Conservation (phyloP, 176 grass and related monocot species). For the Lolium perenne region DNA sequence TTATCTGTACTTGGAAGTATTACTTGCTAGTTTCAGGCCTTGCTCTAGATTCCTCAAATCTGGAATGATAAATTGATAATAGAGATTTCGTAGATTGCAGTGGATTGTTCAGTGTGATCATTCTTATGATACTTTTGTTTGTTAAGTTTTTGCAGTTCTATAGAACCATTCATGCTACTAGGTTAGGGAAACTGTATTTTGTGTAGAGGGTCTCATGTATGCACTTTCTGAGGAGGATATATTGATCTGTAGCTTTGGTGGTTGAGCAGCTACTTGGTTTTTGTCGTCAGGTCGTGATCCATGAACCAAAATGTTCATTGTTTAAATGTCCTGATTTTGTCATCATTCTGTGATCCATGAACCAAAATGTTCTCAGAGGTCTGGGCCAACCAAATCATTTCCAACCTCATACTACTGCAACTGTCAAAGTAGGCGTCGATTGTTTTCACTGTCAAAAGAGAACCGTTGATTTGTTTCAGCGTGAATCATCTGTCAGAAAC, state of each 20-base stretch:
- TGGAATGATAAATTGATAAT: constrained; percentile 28
- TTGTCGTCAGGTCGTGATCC: background rate
- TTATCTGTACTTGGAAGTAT: constrained; percentile 49
- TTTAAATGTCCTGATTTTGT: background rate
- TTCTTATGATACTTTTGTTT: background rate
- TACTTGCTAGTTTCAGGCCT: background rate
- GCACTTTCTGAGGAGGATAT: background rate
- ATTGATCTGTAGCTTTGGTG: background rate
- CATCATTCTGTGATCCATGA: background rate
- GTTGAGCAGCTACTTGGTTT: background rate
- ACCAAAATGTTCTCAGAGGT: background rate
- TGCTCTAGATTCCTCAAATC: background rate
- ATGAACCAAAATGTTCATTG: background rate
- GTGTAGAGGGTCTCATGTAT: background rate
- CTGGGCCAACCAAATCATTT: background rate
- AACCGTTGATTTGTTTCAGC: background rate
- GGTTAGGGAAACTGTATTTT: background rate
- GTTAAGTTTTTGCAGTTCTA: background rate
- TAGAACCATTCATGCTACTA: no score
- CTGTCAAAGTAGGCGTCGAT: background rate
- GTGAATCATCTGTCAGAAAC: background rate
- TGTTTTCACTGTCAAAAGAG: background rate
- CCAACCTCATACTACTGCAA: background rate
- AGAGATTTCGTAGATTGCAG: constrained; percentile 3
- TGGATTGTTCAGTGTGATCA: background rate